Evolutionary conservation across 2,329 filamentous ascomycete species (phyloP), one percentile per base, ranked within the genome.

Genomic region (Botryotinia globosa): DNA sequence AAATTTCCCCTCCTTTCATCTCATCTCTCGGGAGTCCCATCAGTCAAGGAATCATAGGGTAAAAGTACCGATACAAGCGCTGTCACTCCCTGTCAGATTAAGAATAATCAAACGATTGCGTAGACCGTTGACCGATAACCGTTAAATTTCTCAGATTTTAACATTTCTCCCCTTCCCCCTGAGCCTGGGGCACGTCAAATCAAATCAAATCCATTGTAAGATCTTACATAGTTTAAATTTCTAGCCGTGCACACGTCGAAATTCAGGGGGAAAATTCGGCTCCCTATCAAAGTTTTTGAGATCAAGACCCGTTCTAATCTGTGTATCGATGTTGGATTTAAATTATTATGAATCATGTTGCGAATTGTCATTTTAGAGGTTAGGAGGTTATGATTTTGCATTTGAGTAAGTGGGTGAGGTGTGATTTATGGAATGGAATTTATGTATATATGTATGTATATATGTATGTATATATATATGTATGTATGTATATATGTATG

Each of bases 241-340:
- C 10, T 32, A 64, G 20, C 42, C 42, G 29, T 64, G 61, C 61
- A 18, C 16, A 14, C 22, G 7, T 10, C 18, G 42, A 45, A 16
- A 64, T 64, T 64, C 62, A 64, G 62, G 62, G 62, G 62, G 16
- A 34, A 62, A 18, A n/a, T n/a, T 39, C 58, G 58, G 58, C 34
- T 61, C 58, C 48, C 48, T n/a, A 54, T 63, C 34, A 42, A 29
- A 63, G 25, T 42, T 62, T 16, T n/a, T 62, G 29, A 29, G 59
- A 56, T 56, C 51, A 56, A 8, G 51, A 56, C 59, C 59, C 25
- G 16, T 62, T 39, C 37, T 42, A 18, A 62, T 56, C 51, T 56
- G 51, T 56, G 51, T 29, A 42, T 18, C 16, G n/a, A 34, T 39
- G 22, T 61, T 61, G 10, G 58, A 39, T 39, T 37, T 1, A 61